phyloP scores from a whole-genome alignment of 164 flowering plant species.

The Vitis amurensis region DNA sequence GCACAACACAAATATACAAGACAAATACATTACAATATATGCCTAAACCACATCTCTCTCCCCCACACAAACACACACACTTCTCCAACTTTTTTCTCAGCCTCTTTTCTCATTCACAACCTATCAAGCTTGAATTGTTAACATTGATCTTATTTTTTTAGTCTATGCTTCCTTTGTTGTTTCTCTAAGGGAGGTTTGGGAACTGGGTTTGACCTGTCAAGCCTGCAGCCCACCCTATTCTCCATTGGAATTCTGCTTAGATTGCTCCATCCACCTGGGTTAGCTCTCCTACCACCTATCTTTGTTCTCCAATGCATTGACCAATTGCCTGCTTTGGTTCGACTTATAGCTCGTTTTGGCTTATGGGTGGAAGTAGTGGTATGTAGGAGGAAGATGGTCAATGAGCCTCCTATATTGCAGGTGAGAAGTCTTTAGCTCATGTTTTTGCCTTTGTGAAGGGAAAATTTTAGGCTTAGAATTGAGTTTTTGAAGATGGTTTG shows the following conservation, averaged over 20 bases:
- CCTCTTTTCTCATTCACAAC: constrained; percentile 37
- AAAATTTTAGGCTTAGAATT: too few species aligned
- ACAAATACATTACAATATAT: background rate
- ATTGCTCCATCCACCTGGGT: constrained; percentile 32
- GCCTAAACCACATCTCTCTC: background rate
- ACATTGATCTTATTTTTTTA: constrained; percentile 6
- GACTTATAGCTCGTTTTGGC: constrained; percentile 3
- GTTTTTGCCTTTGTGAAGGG: too few species aligned
- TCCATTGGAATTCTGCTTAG: constrained; percentile 23
- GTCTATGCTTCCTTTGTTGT: constrained; percentile 29
- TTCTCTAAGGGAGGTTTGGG: constrained; percentile 25
- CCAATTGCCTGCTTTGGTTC: background rate
- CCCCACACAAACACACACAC: constrained; percentile 11
- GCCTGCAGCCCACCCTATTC: constrained; percentile 22
- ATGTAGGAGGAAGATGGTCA: constrained; percentile 28
- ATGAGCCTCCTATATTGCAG: constrained; percentile 32
- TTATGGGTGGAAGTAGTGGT: constrained; percentile 29
- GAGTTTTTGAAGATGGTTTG: constrained; percentile 1
- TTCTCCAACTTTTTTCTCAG: constrained; percentile 27
- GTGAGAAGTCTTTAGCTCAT: constrained; percentile 14
- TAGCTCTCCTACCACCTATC: too few species aligned
- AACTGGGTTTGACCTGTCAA: constrained; percentile 12
- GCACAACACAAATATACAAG: constrained; percentile 9
- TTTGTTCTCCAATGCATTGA: constrained; percentile 9
- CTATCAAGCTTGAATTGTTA: constrained; percentile 54